These are phyloP conservation scores for Penicillium sclerotiorum DNA, from an alignment of 2,329 filamentous ascomycete species.

Conservation along the genomic window DNA sequence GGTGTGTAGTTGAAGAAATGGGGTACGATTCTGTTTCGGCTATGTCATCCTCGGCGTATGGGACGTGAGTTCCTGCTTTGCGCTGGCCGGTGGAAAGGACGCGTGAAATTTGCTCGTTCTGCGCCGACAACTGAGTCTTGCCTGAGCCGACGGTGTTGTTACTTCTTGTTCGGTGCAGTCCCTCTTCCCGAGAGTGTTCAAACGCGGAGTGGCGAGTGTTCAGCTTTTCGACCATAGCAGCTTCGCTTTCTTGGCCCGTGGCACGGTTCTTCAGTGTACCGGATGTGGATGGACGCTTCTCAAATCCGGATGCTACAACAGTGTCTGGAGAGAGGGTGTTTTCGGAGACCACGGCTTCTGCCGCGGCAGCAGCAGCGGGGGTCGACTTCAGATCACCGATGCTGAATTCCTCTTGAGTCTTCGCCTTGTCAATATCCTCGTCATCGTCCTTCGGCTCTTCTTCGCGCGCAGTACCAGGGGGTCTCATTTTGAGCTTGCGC, in stretches of 20 bases:
- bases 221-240: conserved; percentile 35
- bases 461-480: conserved; percentile 67
- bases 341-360: not conserved
- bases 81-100: conserved; percentile 45
- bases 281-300: conserved; percentile 25
- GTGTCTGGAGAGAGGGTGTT: not conserved
- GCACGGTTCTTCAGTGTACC: conserved; percentile 33
- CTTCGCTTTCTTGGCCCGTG: conserved; percentile 29
- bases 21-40: too few species aligned
- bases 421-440: conserved; percentile 40
- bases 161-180: not conserved
- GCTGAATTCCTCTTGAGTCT: conserved; percentile 21
- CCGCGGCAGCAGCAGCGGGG: not conserved
- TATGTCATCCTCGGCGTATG: not conserved
- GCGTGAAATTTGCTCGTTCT: conserved; percentile 27
- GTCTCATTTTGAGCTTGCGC: conserved; percentile 82
- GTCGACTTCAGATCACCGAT: not conserved
- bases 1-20: too few species aligned
- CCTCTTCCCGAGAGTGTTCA: conserved; percentile 16
- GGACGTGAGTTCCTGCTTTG: conserved; percentile 25
- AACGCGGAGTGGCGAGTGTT: conserved; percentile 36
- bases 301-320: conserved; percentile 18
- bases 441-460: conserved; percentile 55
- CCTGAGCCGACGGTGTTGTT: not conserved
- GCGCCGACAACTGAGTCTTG: not conserved